Conservation (phyloP, 495 filamentous ascomycete species). For the Ramalina peruviana region DNA sequence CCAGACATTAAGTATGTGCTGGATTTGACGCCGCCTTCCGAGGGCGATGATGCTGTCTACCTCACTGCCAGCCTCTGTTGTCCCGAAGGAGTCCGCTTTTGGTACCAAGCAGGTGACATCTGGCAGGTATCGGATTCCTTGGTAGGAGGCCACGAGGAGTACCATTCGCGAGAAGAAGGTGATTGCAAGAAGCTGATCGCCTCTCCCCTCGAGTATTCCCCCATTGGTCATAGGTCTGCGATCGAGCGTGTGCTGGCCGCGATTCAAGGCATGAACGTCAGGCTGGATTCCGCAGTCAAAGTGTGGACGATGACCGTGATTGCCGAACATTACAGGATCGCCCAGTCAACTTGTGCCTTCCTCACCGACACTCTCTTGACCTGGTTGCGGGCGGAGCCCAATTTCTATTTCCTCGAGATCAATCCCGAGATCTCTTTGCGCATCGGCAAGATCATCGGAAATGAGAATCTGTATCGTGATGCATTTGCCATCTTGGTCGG, state of each 20-base stretch:
- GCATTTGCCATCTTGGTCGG: constrained; percentile 35
- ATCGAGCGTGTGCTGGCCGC: constrained; percentile 42
- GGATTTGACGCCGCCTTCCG: constrained; percentile 45
- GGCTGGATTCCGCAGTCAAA: constrained; percentile 50
- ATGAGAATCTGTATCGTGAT: constrained; percentile 25
- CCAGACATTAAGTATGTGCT: constrained; percentile 39
- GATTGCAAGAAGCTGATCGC: neutral
- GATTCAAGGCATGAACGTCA: constrained; percentile 33
- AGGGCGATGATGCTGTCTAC: constrained; percentile 45
- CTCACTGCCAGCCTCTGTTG: constrained; percentile 44
- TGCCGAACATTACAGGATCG: constrained; percentile 42
- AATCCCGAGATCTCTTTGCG: constrained; percentile 33
- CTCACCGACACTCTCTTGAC: constrained; percentile 24
- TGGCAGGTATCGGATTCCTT: constrained; percentile 32
- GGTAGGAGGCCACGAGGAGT: constrained; percentile 27
- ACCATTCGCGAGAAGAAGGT: neutral
- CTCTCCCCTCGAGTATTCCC: constrained; percentile 40
- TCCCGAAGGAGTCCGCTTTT: constrained; percentile 33
- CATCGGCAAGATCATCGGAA: constrained; percentile 31
- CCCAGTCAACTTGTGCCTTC: constrained; percentile 13
- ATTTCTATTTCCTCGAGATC: constrained; percentile 31
- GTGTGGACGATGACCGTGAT: constrained; percentile 48
- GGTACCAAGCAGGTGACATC: constrained; percentile 25
- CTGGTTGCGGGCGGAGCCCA: constrained; percentile 33
- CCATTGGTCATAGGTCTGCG: constrained; percentile 42